Evolutionary conservation across 148 eudicot species (phyloP).

Genomic region (Diospyros kaki): DNA sequence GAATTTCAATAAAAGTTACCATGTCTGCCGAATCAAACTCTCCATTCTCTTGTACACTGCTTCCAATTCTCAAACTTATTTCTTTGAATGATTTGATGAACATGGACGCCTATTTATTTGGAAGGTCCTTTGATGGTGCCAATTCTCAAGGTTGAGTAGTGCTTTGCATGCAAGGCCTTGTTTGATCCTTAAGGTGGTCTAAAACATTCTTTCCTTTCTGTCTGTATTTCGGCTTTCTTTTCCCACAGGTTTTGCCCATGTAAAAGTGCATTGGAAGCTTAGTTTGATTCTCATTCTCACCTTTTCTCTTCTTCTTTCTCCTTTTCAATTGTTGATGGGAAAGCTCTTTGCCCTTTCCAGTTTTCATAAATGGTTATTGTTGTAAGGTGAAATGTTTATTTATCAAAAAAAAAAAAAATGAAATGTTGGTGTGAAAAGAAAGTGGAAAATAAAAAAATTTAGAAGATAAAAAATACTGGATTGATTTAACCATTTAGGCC

Average conservation of each 20-base stretch:
- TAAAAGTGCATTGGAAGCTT: neutral
- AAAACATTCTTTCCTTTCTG: conserved; percentile 11
- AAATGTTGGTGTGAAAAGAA: no score
- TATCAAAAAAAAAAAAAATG: no score
- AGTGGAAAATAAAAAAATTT: no score
- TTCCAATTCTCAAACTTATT: neutral
- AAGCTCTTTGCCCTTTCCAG: no score
- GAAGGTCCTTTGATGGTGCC: neutral
- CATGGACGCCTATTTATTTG: neutral
- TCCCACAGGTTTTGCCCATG: neutral
- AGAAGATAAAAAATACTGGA: no score
- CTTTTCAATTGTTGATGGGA: no score
- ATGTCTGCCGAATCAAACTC: conserved; percentile 33
- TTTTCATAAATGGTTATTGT: no score
- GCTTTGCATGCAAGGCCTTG: conserved; percentile 15
- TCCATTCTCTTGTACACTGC: conserved; percentile 19
- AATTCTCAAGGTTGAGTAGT: neutral
- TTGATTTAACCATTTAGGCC: no score
- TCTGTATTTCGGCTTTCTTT: neutral
- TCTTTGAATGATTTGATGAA: neutral
- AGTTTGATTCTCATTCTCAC: neutral
- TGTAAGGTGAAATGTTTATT: no score
- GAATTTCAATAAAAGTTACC: conserved; percentile 15
- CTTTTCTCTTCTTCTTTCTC: neutral
- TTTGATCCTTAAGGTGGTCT: neutral